Evolutionary conservation across 306 rosid species (phyloP), one percentile per base, ranked within the genome.

Genomic region (Cucumis hystrix): DNA sequence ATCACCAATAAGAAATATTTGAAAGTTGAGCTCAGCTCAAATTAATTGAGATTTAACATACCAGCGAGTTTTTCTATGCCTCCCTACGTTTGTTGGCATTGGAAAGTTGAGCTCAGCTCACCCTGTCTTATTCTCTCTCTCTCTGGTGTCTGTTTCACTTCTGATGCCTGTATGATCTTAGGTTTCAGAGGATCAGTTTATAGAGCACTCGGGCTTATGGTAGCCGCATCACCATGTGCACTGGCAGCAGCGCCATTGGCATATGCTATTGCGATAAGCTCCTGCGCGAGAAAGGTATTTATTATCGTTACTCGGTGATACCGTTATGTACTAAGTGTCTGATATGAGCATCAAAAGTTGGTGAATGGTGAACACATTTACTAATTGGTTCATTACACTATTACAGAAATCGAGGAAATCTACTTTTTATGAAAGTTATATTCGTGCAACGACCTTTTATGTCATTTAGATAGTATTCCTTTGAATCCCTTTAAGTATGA

Each of bases 141-240:
- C 45, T 35, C 20, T 62, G 39, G 39, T 57, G 39, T 63, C 57
- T 35, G 61, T 4, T 17, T 82, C 33, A 89, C 71, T 70, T 81
- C 76, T 72, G 79, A 85, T 80, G 54, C 79, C 60, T 76, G 62
- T 70, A 80, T 83, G 78, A 73, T 78, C 37, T 85, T 82, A 95
- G 99, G 93, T 84, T 89, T 96, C 89, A 91, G 99, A 85, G 99
- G 99, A 78, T 95, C 99, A 47, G 80, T 92, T 82, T 95, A 95
- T 82, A 86, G 99, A 84, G 99, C 99, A 47, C 84, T 95, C 80
- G 98, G 92, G 66, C 97, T 95, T 80, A 92, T 95, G 99, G 96
- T 95, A 79, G 99, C 98, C 74, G 99, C 98, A 54, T 95, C 97
- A 74, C 99, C 99, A 33, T 95, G 98, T 87, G 98, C 98, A 75